Evolutionary conservation across 1,284 basidiomycete species (phyloP), one percentile per base, ranked within the genome.

Genomic region (Malassezia arunalokei): DNA sequence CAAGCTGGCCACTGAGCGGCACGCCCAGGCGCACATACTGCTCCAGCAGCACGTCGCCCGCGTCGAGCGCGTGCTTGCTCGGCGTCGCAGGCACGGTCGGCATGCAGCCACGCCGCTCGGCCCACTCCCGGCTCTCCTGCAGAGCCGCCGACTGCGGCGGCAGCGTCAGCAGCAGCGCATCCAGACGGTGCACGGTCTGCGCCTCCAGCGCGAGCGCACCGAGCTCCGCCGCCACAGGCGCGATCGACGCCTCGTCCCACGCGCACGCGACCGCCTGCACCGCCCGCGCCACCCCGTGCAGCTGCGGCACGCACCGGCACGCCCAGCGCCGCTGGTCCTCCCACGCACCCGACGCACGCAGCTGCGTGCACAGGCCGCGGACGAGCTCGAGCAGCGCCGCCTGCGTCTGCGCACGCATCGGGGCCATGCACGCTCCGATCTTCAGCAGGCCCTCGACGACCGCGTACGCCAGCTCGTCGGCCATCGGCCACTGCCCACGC

Each of bases 221-320:
- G 78, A 79, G 40, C 83, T 77, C 41, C 77, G 77, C 17, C 0
- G 82, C 79, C 15, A 88, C 75, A 24, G 75, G 72, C 17, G 78
- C 75, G 82, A 85, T 87, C 63, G 87, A 83, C 7, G 74, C 59
- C 29, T 81, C 67, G 15, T 79, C 79, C 87, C 87, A 91, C 20
- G 79, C 76, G 65, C 85, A 89, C 1, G 81, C 78, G 2, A 82
- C 82, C 11, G 84, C 83, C 41, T 82, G 84, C 54, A 90, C 80
- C 11, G 88, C 87, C 33, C 88, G 81, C 70, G 89, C 87, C 37
- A 90, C 76, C 11, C 88, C 88, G 71, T 92, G 87, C 51, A 92
- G 78, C 28, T 84, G 81, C 8, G 89, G 88, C 17, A 83, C 82
- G 43, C 84, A 15, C 39, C 60, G 51, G 33, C 44, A 28, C 20